Conservation (phyloP, 2,329 filamentous ascomycete genomes). For the Ophiostoma sp. region DNA sequence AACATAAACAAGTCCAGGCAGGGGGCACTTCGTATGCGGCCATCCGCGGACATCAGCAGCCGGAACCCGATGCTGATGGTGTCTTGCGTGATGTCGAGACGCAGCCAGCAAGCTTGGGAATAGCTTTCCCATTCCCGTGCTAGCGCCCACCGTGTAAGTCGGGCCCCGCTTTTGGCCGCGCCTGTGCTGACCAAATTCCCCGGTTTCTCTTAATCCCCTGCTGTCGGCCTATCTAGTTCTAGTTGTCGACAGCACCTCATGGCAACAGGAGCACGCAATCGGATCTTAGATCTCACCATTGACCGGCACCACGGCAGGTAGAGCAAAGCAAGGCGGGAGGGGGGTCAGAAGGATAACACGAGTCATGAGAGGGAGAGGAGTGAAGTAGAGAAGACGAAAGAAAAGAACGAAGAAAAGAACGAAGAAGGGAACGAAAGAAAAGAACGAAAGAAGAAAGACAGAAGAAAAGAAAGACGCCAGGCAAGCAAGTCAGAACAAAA, state of each 20-base stretch:
- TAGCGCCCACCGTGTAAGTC: neutral
- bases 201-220: conserved; percentile 73
- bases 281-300: conserved; percentile 10
- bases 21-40: no score
- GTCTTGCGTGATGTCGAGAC: neutral
- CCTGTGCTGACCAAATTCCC: neutral
- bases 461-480: no score
- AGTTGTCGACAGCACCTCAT: conserved; percentile 39
- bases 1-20: no score
- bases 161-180: neutral
- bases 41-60: no score
- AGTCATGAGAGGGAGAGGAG: neutral
- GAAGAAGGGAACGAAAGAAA: neutral
- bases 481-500: no score
- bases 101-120: neutral
- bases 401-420: neutral
- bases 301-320: conserved; percentile 28
- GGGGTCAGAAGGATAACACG: neutral
- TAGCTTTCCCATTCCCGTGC: neutral
- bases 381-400: neutral
- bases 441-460: neutral
- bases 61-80: neutral
- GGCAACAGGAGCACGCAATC: conserved; percentile 11
- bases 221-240: conserved; percentile 35
- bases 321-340: neutral